phyloP scores from a whole-genome alignment of 768 basidiomycete genomes.

The Dendrothele bispora region DNA sequence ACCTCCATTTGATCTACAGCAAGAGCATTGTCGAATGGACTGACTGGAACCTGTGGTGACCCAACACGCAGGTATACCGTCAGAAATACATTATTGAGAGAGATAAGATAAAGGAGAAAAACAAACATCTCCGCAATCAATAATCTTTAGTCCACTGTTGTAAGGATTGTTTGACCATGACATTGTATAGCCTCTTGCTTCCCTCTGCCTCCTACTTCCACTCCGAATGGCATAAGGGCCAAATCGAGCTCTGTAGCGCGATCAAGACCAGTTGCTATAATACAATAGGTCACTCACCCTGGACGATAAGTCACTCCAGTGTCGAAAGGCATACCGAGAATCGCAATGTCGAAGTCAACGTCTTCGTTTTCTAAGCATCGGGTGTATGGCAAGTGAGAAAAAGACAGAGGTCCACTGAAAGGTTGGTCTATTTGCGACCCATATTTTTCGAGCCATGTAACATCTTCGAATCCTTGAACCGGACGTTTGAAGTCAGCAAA shows the following conservation, averaged over 20 bases:
- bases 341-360: conserved; percentile 66
- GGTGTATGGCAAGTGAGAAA: conserved; percentile 78
- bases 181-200: conserved; percentile 59
- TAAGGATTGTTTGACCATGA: conserved; percentile 76
- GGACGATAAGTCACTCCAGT: conserved; percentile 64
- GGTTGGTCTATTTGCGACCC: conserved; percentile 70
- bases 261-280: conserved; percentile 9
- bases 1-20: conserved; percentile 88
- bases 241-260: conserved; percentile 72
- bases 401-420: conserved; percentile 80
- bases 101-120: neutral
- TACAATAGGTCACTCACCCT: conserved; percentile 34
- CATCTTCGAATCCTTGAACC: neutral
- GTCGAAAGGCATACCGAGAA: conserved; percentile 82
- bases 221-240: conserved; percentile 85
- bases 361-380: conserved; percentile 65
- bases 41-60: conserved; percentile 73
- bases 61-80: too few relatives aligned
- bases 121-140: conserved; percentile 85
- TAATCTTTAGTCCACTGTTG: conserved; percentile 49
- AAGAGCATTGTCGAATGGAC: conserved; percentile 78
- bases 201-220: conserved; percentile 69
- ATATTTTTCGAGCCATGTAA: conserved; percentile 70
- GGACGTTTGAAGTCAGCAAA: too few relatives aligned
- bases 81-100: conserved; percentile 1